Conservation (phyloP, 2,329 filamentous ascomycete species). For the Penicillium sp. region DNA sequence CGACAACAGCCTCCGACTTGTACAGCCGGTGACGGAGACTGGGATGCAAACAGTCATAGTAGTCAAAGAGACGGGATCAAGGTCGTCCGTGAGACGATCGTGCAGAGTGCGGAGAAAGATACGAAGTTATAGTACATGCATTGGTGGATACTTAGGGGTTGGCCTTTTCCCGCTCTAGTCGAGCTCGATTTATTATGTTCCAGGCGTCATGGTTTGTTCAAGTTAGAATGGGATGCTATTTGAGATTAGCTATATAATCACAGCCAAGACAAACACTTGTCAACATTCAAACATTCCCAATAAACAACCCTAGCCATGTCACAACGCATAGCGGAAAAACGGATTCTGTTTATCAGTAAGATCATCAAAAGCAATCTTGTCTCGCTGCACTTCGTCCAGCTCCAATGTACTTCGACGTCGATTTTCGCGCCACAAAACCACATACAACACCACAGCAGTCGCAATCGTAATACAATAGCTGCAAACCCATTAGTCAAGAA, state of each 20-base stretch:
- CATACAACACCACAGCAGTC: slow-evolving; percentile 52
- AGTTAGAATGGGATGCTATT: too few relatives aligned
- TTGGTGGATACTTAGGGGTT: neutral
- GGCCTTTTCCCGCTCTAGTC: too few relatives aligned
- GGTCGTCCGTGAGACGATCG: slow-evolving; percentile 30
- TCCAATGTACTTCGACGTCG: slow-evolving; percentile 45
- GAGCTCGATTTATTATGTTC: too few relatives aligned
- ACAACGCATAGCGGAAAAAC: slow-evolving; percentile 59
- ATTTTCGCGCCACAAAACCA: slow-evolving; percentile 57
- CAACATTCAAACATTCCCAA: too few relatives aligned
- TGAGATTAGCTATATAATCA: too few relatives aligned
- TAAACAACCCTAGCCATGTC: too few relatives aligned
- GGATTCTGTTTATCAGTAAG: slow-evolving; percentile 64
- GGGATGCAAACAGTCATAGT: slow-evolving; percentile 16
- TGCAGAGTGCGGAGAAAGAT: slow-evolving; percentile 21
- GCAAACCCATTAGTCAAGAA: slow-evolving; percentile 4
- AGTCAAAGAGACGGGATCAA: slow-evolving; percentile 26
- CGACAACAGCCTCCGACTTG: slow-evolving; percentile 24
- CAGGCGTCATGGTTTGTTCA: too few relatives aligned
- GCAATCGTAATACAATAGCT: slow-evolving; percentile 64
- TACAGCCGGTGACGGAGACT: slow-evolving; percentile 18
- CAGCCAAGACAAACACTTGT: too few relatives aligned
- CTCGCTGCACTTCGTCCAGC: slow-evolving; percentile 56
- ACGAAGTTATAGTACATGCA: slow-evolving; percentile 6
- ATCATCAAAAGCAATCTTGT: slow-evolving; percentile 61